phyloP scores from a whole-genome alignment of 495 filamentous ascomycete species.

The Tuber umbilicatum region DNA sequence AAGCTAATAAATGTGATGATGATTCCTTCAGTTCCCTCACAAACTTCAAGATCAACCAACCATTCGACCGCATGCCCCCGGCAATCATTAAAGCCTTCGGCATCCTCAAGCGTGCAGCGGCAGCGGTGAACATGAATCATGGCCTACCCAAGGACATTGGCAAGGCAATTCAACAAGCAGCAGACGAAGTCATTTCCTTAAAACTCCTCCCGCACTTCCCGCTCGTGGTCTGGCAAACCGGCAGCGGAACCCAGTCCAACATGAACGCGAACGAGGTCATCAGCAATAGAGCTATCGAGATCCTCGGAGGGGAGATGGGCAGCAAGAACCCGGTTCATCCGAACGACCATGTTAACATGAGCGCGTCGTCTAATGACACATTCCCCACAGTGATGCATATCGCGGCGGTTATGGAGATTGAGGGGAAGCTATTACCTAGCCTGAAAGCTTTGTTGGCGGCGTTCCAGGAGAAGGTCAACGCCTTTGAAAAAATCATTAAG shows the following conservation, averaged over 20 bases:
- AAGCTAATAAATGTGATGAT: slow-evolving; percentile 36
- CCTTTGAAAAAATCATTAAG: slow-evolving; percentile 92
- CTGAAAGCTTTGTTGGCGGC: slow-evolving; percentile 73
- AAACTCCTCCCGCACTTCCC: slow-evolving; percentile 98
- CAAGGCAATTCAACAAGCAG: slow-evolving; percentile 88
- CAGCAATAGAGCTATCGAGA: slow-evolving; percentile 98
- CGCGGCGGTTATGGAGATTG: slow-evolving; percentile 87
- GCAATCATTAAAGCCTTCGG: slow-evolving; percentile 89
- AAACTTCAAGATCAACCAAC: slow-evolving; percentile 99
- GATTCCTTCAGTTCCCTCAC: slow-evolving; percentile 59
- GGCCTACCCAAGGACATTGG: slow-evolving; percentile 92
- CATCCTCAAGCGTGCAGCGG: slow-evolving; percentile 94
- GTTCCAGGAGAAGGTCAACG: slow-evolving; percentile 80
- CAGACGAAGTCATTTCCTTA: slow-evolving; percentile 82
- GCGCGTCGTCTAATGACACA: slow-evolving; percentile 96
- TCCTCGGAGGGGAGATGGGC: slow-evolving; percentile 87
- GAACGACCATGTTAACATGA: slow-evolving; percentile 99
- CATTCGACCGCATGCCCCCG: slow-evolving; percentile 95
- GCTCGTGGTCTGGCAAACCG: slow-evolving; percentile 98
- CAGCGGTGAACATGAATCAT: slow-evolving; percentile 89
- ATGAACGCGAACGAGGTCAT: slow-evolving; percentile 99
- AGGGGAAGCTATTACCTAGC: slow-evolving; percentile 74
- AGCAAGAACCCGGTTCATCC: slow-evolving; percentile 97
- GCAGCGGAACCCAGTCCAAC: slow-evolving; percentile 97
- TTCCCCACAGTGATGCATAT: slow-evolving; percentile 99